Conservation (phyloP, 768 basidiomycete genomes). For the Chiua virens region DNA sequence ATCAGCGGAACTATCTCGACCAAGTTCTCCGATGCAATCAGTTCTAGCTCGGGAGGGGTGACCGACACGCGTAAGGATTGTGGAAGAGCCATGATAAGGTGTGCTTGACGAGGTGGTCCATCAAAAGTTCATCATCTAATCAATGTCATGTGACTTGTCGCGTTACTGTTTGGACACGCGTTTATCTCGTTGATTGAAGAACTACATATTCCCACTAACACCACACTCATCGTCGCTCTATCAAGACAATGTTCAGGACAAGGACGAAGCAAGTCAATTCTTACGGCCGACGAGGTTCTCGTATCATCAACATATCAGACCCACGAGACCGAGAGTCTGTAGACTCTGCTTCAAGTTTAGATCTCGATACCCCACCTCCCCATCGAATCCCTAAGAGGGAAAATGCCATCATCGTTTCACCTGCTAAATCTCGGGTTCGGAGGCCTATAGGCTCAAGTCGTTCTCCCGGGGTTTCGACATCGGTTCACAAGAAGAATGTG, state of each 20-base stretch:
- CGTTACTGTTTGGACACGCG: constrained; percentile 13
- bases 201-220: background rate
- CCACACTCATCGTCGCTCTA: no score
- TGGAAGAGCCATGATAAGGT: constrained; percentile 70
- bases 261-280: constrained; percentile 65
- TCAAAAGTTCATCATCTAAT: no score
- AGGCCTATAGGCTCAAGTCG: constrained; percentile 10
- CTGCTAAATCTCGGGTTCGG: constrained; percentile 13
- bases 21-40: constrained; percentile 81
- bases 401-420: constrained; percentile 24
- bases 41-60: constrained; percentile 83
- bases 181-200: background rate
- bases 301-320: constrained; percentile 52
- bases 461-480: constrained; percentile 21
- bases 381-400: constrained; percentile 18
- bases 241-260: constrained; percentile 49
- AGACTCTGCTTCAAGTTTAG: constrained; percentile 38
- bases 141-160: constrained; percentile 21
- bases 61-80: constrained; percentile 65
- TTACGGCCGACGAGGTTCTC: constrained; percentile 62
- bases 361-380: constrained; percentile 20
- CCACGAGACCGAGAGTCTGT: constrained; percentile 25
- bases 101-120: no score
- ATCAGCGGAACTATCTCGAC: constrained; percentile 88
- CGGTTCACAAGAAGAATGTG: constrained; percentile 28